Base-by-base conservation (phyloP, 495 filamentous ascomycete species). In the Penicillium samsonianum region DNA sequence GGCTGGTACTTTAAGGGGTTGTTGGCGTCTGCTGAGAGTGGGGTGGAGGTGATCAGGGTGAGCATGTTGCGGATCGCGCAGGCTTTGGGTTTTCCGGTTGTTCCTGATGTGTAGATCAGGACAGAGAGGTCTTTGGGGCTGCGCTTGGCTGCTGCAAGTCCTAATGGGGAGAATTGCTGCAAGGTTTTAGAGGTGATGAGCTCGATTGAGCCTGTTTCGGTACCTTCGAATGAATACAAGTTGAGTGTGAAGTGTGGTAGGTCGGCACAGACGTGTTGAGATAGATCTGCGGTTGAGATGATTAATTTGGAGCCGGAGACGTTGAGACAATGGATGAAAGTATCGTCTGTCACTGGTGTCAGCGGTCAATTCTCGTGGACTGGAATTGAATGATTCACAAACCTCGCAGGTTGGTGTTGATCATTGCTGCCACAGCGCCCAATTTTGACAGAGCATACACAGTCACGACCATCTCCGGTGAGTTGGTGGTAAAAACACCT, bases 61-160 rank as follows among this genome's bases (percentile, higher is more conserved):
- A 90, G 76, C 17, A 78, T 73, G 57, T 91, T 78, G 37, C 81
- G 82, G 6, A 97, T 81, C 19, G 90, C 84, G 12, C 91, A 95
- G 6, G 91, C 84, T 70, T 98, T 98, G 0, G 94, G 94, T 42
- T 96, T 80, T 6, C 94, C 94, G 0, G 92, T 96, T 4, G 92
- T 96, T 5, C 92, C 92, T 33, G 87, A 84, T 6, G 92, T 96
- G 71, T 88, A 96, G 44, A 96, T 91, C 30, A 96, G 76, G 11
- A 85, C 79, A 0, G 80, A 83, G 67, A 90, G 80, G 54, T 87
- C 84, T 5, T 74, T 73, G 3, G 65, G 66, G 0, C 52, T 68
- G 22, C 72, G 63, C 49, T 78, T 81, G 0, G 78, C 75, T 17
- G 72, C 51, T 20, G 50, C 3, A 4, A 75, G 22, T 16, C 61